Conservation (phyloP, 2,329 filamentous ascomycete genomes). For the Cercospora sojina region DNA sequence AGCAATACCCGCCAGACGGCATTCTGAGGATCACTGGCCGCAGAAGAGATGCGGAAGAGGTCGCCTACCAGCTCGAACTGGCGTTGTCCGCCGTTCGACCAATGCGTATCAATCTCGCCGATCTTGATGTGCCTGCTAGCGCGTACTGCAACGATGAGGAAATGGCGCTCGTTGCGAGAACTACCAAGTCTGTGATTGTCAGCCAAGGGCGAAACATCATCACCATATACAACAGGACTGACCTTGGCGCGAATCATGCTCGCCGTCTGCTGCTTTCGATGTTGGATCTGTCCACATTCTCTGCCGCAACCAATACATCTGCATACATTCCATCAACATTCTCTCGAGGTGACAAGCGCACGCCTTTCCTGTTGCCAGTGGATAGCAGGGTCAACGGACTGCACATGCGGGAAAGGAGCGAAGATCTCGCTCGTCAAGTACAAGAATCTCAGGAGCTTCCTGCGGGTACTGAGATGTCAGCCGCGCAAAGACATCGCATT, state of each 20-base stretch:
- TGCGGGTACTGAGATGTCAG: not conserved
- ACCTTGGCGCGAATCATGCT: constrained; percentile 20
- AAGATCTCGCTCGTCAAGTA: constrained; percentile 1
- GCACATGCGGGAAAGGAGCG: not conserved
- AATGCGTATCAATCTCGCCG: constrained; percentile 22
- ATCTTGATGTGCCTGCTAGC: constrained; percentile 11
- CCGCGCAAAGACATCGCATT: not conserved
- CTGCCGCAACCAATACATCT: not conserved
- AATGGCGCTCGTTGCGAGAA: constrained; percentile 21
- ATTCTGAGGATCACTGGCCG: constrained; percentile 36
- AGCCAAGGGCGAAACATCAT: constrained; percentile 2
- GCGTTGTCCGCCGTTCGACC: constrained; percentile 21
- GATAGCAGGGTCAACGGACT: not conserved
- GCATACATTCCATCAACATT: not conserved
- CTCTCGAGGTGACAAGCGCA: not conserved
- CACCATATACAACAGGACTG: constrained; percentile 16
- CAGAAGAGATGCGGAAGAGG: constrained; percentile 32
- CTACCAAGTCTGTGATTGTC: constrained; percentile 28
- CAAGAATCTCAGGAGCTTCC: not conserved
- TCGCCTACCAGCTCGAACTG: constrained; percentile 28
- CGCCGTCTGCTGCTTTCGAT: constrained; percentile 22
- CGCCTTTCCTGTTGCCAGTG: not conserved
- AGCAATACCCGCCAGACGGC: constrained; percentile 26
- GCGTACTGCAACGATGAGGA: constrained; percentile 21
- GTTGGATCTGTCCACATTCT: not conserved